Evolutionary conservation across 2,329 filamentous ascomycete genomes (phyloP).

Genomic region (Cladosporium sp.): DNA sequence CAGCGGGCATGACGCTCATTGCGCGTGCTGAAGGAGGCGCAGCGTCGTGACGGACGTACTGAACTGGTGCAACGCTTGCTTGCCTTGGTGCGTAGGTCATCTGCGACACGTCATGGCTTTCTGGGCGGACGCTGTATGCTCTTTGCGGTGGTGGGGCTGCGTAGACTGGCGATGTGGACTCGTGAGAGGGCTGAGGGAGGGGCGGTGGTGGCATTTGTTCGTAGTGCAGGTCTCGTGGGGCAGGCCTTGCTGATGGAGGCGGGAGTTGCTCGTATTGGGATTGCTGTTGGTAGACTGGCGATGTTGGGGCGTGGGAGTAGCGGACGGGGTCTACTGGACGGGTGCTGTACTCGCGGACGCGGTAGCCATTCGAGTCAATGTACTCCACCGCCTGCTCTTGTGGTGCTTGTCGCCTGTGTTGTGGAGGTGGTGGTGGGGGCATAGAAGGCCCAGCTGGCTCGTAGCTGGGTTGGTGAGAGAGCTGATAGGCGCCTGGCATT

Average conservation of each 20-base stretch:
- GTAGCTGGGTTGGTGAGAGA: constrained; percentile 23
- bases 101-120: constrained; percentile 45
- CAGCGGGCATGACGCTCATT: constrained; percentile 37
- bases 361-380: constrained; percentile 26
- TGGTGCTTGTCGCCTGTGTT: constrained; percentile 16
- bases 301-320: constrained; percentile 22
- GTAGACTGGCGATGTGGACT: constrained; percentile 24
- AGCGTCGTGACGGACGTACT: constrained; percentile 28
- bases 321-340: constrained; percentile 15
- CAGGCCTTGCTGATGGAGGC: constrained; percentile 11
- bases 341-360: constrained; percentile 19
- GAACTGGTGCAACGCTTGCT: constrained; percentile 39
- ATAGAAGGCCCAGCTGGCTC: constrained; percentile 34
- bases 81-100: constrained; percentile 19
- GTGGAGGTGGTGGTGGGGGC: constrained; percentile 24
- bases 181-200: constrained; percentile 38
- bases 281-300: constrained; percentile 17
- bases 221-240: constrained; percentile 17
- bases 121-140: constrained; percentile 34
- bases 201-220: constrained; percentile 45
- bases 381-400: constrained; percentile 22
- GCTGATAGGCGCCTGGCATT: constrained; percentile 28
- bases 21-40: constrained; percentile 24
- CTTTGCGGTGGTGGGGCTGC: constrained; percentile 16
- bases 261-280: constrained; percentile 12